Evolutionary conservation across 331 rosid genomes (phyloP), one percentile per base, ranked within the genome.

Genomic region (Quercus lobata): DNA sequence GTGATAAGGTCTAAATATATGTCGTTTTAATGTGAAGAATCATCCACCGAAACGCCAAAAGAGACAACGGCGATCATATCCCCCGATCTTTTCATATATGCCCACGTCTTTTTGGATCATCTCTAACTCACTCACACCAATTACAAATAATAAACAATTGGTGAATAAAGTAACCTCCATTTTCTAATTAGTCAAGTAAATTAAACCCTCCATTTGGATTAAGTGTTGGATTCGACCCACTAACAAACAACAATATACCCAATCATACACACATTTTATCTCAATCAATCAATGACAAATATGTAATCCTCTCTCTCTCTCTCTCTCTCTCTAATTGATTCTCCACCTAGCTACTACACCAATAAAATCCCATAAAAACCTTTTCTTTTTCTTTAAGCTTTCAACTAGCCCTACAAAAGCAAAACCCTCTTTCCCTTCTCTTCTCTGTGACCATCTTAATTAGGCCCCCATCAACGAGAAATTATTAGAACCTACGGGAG

Each of bases 251-350:
- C 9, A 15, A 34, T 27, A 54, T 60, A 5, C 55, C 49, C 52
- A 21, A 60, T 77, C 69, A 73, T 69, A 21, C 56, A 74, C 24
- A 71, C 57, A 52, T n/a, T n/a, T 12, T 72, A 55, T 27, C 72
- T 80, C 85, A 27, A 70, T 56, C 80, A 86, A 84, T 80, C 85
- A 27, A 70, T 56, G 82, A 86, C 86, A 86, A 84, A 83, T 84
- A 73, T 76, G 72, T 52, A 55, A 73, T 57, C 58, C 68, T 49
- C 29, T 55, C 61, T 16, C 71, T 27, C 1, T 1, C n/a, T n/a
- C 24, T 22, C 69, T 76, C 41, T 29, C 55, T 76, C 41, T 29
- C 55, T 29, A 8, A 58, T 62, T 79, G 78, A 79, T 80, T 65
- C 22, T 34, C 54, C 54, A 49, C 54, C 54, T 49, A 49, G 17